Evolutionary conservation across 2,329 filamentous ascomycete genomes (phyloP).

Genomic region (Ophiocordyceps camponoti-leonardi): DNA sequence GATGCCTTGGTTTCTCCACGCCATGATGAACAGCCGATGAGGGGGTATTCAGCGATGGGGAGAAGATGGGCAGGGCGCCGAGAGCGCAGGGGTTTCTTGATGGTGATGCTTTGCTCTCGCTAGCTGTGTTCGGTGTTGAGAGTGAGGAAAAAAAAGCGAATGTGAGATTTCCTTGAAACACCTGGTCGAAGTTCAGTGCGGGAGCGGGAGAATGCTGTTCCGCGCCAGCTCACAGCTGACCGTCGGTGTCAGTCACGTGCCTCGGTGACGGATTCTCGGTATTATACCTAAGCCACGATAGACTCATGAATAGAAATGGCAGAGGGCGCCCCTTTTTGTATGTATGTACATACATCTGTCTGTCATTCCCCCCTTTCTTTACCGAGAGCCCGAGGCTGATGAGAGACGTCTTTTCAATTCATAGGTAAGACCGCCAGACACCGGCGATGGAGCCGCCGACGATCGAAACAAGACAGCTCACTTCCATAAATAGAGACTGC

Average conservation of each 20-base stretch:
- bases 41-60: slow-evolving; percentile 3
- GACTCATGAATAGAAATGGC: too few relatives aligned
- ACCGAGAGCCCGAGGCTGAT: background rate
- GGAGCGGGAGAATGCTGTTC: background rate
- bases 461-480: background rate
- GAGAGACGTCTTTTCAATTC: background rate
- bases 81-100: background rate
- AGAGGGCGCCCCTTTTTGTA: too few relatives aligned
- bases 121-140: background rate
- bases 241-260: background rate
- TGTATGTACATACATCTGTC: too few relatives aligned
- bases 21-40: slow-evolving; percentile 27
- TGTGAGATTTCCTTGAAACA: background rate
- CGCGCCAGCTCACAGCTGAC: background rate
- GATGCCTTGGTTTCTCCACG: slow-evolving; percentile 63
- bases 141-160: background rate
- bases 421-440: background rate
- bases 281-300: too few relatives aligned
- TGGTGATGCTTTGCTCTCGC: background rate
- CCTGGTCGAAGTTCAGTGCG: background rate
- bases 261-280: background rate
- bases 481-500: background rate
- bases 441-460: background rate
- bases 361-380: background rate
- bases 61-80: background rate